phyloP scores from a whole-genome alignment of 495 filamentous ascomycete species.

The Xylaria castorea region DNA sequence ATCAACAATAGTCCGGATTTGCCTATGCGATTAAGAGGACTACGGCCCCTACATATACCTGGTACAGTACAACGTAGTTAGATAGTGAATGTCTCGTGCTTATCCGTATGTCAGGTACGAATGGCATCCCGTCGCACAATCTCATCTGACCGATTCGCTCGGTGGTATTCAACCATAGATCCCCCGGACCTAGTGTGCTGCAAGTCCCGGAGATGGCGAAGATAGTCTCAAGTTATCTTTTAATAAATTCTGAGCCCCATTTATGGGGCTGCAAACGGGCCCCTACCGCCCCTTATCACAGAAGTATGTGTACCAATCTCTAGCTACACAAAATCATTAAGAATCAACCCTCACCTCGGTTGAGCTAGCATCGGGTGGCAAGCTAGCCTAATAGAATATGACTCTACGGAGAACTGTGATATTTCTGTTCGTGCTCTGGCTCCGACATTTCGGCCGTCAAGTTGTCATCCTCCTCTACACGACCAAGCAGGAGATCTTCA shows the following conservation, averaged over 20 bases:
- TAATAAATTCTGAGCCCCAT: not conserved
- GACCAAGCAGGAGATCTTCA: slow-evolving; percentile 55
- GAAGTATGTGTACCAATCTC: not conserved
- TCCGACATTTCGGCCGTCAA: slow-evolving; percentile 21
- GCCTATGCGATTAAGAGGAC: not conserved
- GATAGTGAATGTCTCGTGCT: not conserved
- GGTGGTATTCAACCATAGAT: slow-evolving; percentile 17
- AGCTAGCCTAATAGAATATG: slow-evolving; percentile 14
- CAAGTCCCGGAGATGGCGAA: not conserved
- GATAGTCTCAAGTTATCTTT: not conserved
- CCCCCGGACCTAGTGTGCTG: slow-evolving; percentile 9
- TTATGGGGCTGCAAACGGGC: slow-evolving; percentile 8
- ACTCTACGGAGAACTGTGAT: slow-evolving; percentile 18
- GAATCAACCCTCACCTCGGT: slow-evolving; percentile 13
- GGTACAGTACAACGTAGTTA: not conserved
- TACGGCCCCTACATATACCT: not conserved
- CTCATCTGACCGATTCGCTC: not conserved
- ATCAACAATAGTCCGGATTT: not conserved
- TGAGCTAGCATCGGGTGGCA: slow-evolving; percentile 16
- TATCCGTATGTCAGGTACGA: not conserved
- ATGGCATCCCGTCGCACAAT: not conserved
- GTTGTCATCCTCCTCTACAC: slow-evolving; percentile 40
- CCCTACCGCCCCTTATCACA: not conserved
- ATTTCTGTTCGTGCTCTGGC: slow-evolving; percentile 1
- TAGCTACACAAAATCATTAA: slow-evolving; percentile 7